Evolutionary conservation across 768 basidiomycete species (phyloP), one percentile per base, ranked within the genome.

Genomic region (Tricholoma sp.): DNA sequence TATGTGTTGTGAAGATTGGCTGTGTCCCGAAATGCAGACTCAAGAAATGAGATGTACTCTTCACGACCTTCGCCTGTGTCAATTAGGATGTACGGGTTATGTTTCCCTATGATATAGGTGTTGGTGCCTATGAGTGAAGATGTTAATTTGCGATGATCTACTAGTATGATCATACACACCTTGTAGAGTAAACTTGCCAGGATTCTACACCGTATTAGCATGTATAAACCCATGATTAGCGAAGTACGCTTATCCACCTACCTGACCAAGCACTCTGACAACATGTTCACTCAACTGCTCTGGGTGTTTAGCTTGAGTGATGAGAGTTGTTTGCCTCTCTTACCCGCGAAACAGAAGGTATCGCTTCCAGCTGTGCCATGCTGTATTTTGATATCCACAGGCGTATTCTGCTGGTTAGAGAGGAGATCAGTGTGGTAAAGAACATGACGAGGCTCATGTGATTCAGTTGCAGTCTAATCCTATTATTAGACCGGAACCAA

Each of bases 121-220:
- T 96, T 94, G 2, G 94, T 96, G 17, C 93, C 91, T 91, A 53
- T 45, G 29, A 17, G 15, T 4, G 8, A 52, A 6, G 29, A 50
- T 45, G 28, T 52, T 52, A 37, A 36, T 54, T 44, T 44, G 29
- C 39, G 13, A 5, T 24, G n/a, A 41, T n/a, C 34, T 11, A 13
- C 57, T 10, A 45, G 33, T 8, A 4, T 55, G n/a, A 44, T 33
- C 15, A 13, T 37, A 54, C 52, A 52, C 53, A 86, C 91, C 93
- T 76, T 94, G 91, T 0, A 96, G 75, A 0, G 92, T 94, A 67
- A 91, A 94, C 63, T 89, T 86, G 3, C 92, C 88, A 7, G 93
- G 91, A 64, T 96, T 95, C 89, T 94, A 61, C 20, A 47, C 20
- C 17, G 47, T 31, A 44, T 31, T 3, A 15, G 47, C 29, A 5